A percentile compares a stretch with the other conserved stretches of the same genome.
phyloP scores from a whole-genome alignment of 345 rosid genomes.

The Ceriops zippeliana region DNA sequence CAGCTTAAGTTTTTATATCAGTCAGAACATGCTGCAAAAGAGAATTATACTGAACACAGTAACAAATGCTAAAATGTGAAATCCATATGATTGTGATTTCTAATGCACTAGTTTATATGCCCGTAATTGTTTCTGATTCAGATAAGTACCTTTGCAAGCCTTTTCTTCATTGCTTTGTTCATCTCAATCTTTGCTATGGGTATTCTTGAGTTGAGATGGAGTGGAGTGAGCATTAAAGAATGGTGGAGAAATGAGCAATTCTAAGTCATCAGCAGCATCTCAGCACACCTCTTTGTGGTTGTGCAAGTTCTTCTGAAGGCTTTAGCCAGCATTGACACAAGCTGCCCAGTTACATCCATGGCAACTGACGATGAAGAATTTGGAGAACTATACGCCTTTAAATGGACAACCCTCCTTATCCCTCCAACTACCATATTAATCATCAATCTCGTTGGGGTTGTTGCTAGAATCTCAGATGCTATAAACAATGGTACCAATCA shows the following conservation, averaged over 20 bases:
- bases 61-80: neutral
- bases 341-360: constrained; percentile 93
- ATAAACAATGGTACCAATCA: constrained; percentile 81
- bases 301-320: constrained; percentile 81
- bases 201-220: constrained; percentile 89
- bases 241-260: constrained; percentile 99
- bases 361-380: constrained; percentile 82
- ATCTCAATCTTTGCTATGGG: constrained; percentile 77
- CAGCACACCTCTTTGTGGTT: constrained; percentile 91
- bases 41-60: neutral
- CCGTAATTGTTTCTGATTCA: constrained; percentile 25
- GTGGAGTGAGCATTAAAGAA: constrained; percentile 97
- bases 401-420: constrained; percentile 90
- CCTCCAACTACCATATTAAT: constrained; percentile 91
- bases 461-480: constrained; percentile 90
- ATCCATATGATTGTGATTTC: neutral
- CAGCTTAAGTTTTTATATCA: neutral
- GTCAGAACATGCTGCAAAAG: no score
- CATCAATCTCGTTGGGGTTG: constrained; percentile 89
- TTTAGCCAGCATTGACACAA: constrained; percentile 87
- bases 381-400: constrained; percentile 80
- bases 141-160: constrained; percentile 94
- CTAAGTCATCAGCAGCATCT: constrained; percentile 94
- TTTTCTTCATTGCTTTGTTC: constrained; percentile 86
- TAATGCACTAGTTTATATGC: constrained; percentile 2